Percentiles rank a stretch among this genome's conserved stretches.
Evolutionary conservation across 108 stramenopile genomes (phyloP).

Genomic region (Skeletonema menzelii): DNA sequence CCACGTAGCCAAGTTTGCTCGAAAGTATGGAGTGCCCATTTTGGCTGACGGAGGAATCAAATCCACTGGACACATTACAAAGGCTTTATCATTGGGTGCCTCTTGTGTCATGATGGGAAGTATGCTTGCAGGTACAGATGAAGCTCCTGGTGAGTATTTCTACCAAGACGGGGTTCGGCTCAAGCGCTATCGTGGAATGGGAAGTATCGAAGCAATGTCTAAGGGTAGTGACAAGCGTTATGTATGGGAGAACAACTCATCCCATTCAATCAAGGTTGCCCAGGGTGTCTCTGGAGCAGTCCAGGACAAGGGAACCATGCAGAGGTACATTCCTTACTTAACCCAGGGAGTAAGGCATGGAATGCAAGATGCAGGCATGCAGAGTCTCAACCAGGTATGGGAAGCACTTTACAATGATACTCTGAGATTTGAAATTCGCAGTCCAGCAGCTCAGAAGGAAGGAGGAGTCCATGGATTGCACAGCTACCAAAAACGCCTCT

Average conservation of each 20-base stretch:
- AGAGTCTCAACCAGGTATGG: slow-evolving; percentile 69
- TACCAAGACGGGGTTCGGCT: slow-evolving; percentile 99
- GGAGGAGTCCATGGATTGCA: slow-evolving; percentile 98
- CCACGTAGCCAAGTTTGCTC: slow-evolving; percentile 94
- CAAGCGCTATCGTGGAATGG: slow-evolving; percentile 99
- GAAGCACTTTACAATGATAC: slow-evolving; percentile 78
- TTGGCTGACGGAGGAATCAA: slow-evolving; percentile 99
- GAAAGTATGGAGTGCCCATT: slow-evolving; percentile 94
- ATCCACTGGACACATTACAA: slow-evolving; percentile 97
- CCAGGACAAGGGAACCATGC: slow-evolving; percentile 97
- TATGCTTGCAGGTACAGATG: slow-evolving; percentile 99
- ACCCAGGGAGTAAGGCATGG: slow-evolving; percentile 97
- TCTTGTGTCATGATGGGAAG: slow-evolving; percentile 99
- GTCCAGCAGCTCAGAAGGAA: slow-evolving; percentile 99
- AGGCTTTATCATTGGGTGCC: slow-evolving; percentile 98
- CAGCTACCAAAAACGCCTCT: slow-evolving; percentile 94
- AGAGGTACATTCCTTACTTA: slow-evolving; percentile 97
- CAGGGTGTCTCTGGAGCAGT: slow-evolving; percentile 99
- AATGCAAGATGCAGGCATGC: slow-evolving; percentile 94
- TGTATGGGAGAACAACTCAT: slow-evolving; percentile 91
- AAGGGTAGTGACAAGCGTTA: slow-evolving; percentile 98
- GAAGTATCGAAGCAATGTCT: slow-evolving; percentile 98
- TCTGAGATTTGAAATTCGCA: slow-evolving; percentile 96
- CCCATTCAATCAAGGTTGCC: slow-evolving; percentile 95
- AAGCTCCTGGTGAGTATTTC: slow-evolving; percentile 99